A percentile compares a stretch with the other conserved stretches of the same genome.
phyloP scores from a whole-genome alignment of 768 basidiomycete genomes.

The Tricholoma sp. region DNA sequence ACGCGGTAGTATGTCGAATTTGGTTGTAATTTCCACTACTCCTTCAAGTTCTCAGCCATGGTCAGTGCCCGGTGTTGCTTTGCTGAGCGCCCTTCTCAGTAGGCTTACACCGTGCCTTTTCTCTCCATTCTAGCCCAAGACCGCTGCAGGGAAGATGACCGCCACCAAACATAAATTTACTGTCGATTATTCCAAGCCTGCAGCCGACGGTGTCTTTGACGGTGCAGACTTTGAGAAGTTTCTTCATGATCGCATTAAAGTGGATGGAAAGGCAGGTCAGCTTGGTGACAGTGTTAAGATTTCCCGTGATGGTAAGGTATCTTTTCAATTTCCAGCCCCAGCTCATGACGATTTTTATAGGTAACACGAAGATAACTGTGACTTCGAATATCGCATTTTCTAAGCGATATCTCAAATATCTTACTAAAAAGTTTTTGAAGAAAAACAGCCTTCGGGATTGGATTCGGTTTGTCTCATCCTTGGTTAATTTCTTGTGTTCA shows the following conservation, averaged over 20 bases:
- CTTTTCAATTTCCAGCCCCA: not conserved
- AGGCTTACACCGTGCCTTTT: constrained; percentile 59
- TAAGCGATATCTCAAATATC: constrained; percentile 96
- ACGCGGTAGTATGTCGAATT: constrained; percentile 1
- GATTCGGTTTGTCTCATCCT: constrained; percentile 64
- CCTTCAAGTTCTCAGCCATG: constrained; percentile 39
- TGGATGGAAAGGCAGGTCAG: constrained; percentile 88
- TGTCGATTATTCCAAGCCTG: constrained; percentile 84
- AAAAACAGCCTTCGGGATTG: constrained; percentile 95
- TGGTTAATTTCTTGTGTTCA: not conserved
- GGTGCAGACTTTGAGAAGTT: constrained; percentile 74
- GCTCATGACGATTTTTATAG: constrained; percentile 29
- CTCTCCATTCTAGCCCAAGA: constrained; percentile 48
- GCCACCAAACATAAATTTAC: constrained; percentile 70
- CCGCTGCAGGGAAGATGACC: constrained; percentile 47
- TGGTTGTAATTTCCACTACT: not conserved
- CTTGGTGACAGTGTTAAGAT: constrained; percentile 89
- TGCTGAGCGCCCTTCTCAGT: constrained; percentile 92
- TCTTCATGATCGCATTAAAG: constrained; percentile 91
- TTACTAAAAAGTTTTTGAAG: constrained; percentile 99
- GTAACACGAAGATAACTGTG: constrained; percentile 79
- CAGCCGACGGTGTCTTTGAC: constrained; percentile 50
- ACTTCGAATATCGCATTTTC: constrained; percentile 87
- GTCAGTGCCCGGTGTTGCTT: constrained; percentile 70
- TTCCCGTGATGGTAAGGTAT: constrained; percentile 68